Evolutionary conservation across 495 filamentous ascomycete genomes (phyloP).

Genomic region (Aspergillus olivimuriae): DNA sequence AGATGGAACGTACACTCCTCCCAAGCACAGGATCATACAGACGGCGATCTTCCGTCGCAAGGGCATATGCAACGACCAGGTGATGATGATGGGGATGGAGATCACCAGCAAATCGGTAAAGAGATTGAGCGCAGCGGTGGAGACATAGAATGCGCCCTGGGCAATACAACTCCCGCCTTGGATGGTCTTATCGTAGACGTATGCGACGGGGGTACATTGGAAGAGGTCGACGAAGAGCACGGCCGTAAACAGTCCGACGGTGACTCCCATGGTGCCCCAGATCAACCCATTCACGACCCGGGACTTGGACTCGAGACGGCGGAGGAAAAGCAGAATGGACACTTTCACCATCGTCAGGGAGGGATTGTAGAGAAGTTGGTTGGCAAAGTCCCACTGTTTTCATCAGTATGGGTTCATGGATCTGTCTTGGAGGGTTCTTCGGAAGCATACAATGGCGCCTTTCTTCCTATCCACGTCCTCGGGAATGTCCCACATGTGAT

Average conservation of each 20-base stretch:
- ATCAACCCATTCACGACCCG: constrained; percentile 33
- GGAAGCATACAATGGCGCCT: constrained; percentile 18
- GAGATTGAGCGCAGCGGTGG: constrained; percentile 36
- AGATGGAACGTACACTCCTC: constrained; percentile 28
- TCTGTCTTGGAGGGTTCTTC: too few relatives aligned
- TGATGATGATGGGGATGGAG: constrained; percentile 41
- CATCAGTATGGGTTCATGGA: too few relatives aligned
- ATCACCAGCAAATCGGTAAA: constrained; percentile 43
- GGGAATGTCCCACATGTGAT: constrained; percentile 40
- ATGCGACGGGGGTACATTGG: constrained; percentile 45
- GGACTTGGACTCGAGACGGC: constrained; percentile 35
- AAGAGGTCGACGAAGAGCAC: constrained; percentile 53
- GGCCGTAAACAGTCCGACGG: constrained; percentile 45
- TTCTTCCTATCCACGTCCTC: constrained; percentile 13
- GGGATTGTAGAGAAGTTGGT: constrained; percentile 59
- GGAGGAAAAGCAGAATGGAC: constrained; percentile 46
- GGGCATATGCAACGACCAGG: constrained; percentile 39
- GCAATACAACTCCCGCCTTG: constrained; percentile 36
- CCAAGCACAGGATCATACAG: constrained; percentile 35
- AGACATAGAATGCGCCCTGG: constrained; percentile 35
- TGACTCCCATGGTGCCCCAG: constrained; percentile 38
- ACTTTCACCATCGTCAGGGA: constrained; percentile 55
- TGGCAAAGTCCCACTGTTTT: constrained; percentile 39
- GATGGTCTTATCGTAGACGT: constrained; percentile 33
- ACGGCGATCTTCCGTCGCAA: constrained; percentile 38